Percentiles rank a stretch among this genome's conserved stretches.
Evolutionary conservation across 2,329 filamentous ascomycete genomes (phyloP).

Genomic region (Rasamsonia emersonii): DNA sequence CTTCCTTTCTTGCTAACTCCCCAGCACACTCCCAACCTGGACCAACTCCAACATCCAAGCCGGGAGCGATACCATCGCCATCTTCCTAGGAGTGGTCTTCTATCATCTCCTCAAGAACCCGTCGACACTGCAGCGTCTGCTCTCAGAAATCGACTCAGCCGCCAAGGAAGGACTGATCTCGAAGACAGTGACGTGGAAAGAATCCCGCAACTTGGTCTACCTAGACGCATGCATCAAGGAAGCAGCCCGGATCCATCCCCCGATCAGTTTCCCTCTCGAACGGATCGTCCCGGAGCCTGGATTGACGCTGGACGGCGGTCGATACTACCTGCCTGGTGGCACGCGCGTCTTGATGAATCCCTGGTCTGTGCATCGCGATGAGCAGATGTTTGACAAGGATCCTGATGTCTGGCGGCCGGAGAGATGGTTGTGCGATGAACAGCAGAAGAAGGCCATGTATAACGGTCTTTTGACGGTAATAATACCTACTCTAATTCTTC

Average conservation of each 20-base stretch:
- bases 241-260: slow-evolving; percentile 8
- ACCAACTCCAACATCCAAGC: slow-evolving; percentile 11
- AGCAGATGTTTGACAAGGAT: slow-evolving; percentile 15
- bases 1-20: slow-evolving; percentile 5
- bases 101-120: slow-evolving; percentile 17
- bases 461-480: neutral
- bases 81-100: slow-evolving; percentile 16
- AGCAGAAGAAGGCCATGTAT: neutral
- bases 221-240: slow-evolving; percentile 9
- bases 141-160: slow-evolving; percentile 12
- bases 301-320: slow-evolving; percentile 3
- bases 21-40: slow-evolving; percentile 1
- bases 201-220: slow-evolving; percentile 3
- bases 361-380: slow-evolving; percentile 16
- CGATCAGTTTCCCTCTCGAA: slow-evolving; percentile 7
- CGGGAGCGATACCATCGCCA: slow-evolving; percentile 22
- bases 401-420: slow-evolving; percentile 15
- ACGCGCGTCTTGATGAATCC: slow-evolving; percentile 18
- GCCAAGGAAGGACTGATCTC: slow-evolving; percentile 2
- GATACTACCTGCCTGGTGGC: slow-evolving; percentile 9
- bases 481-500: neutral
- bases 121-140: neutral
- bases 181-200: slow-evolving; percentile 3
- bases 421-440: slow-evolving; percentile 14
- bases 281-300: slow-evolving; percentile 7